These are phyloP conservation scores for Cladosporium sp. DNA, from an alignment of 2,329 filamentous ascomycete genomes.

Conservation along the genomic window DNA sequence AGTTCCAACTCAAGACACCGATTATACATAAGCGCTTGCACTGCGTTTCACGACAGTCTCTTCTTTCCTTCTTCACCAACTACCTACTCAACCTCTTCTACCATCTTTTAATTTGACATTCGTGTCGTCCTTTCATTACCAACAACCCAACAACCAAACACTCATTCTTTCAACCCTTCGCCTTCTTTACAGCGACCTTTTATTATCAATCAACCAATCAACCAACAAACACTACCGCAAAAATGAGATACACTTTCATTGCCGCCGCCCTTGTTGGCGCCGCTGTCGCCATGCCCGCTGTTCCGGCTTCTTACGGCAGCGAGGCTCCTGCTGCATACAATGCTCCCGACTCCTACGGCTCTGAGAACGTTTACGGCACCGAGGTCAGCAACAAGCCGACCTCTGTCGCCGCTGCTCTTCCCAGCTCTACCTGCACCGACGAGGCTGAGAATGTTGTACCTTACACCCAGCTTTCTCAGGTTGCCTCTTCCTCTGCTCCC, in stretches of 20 bases:
- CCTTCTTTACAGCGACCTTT: constrained; percentile 3
- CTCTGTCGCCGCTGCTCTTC: constrained; percentile 4
- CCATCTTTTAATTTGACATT: constrained; percentile 20
- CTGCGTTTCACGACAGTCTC: constrained; percentile 10
- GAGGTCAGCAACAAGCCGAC: constrained; percentile 17
- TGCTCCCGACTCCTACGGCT: constrained; percentile 12
- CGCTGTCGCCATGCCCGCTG: constrained; percentile 20
- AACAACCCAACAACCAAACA: constrained; percentile 8
- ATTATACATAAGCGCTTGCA: constrained; percentile 18
- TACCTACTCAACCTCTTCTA: constrained; percentile 6
- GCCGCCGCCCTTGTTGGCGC: constrained; percentile 23
- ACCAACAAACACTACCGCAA: constrained; percentile 15
- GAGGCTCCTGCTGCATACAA: constrained; percentile 11
- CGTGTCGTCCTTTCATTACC: constrained; percentile 21
- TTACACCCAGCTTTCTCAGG: constrained; percentile 12
- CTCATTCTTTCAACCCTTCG: constrained; percentile 7
- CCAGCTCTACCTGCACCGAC: constrained; percentile 18
- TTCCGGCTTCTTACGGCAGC: constrained; percentile 14
- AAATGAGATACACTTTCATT: constrained; percentile 23
- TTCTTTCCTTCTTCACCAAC: constrained; percentile 15
- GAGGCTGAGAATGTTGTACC: constrained; percentile 5
- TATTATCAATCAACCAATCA: neutral
- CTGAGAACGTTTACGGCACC: constrained; percentile 21
- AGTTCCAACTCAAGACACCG: neutral
- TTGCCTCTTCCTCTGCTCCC: constrained; percentile 5